Evolutionary conservation across 2,329 filamentous ascomycete genomes (phyloP).

Genomic region (Cryphonectria radicalis): DNA sequence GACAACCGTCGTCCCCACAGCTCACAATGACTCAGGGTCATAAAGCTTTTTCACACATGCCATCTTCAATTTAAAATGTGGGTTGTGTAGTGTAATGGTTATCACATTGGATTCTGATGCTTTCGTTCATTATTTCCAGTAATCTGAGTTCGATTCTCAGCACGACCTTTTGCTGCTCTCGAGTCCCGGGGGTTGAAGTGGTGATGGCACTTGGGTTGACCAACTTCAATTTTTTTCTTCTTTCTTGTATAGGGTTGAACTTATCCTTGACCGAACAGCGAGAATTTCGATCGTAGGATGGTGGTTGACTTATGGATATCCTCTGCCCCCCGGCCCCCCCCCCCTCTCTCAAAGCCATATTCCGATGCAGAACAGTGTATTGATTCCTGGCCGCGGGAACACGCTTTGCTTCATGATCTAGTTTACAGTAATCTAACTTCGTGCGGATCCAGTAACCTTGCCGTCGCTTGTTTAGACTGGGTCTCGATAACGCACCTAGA

Average conservation of each 20-base stretch:
- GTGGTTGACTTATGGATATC: too few species aligned
- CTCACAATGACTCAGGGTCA: not conserved
- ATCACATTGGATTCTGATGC: conserved; percentile 29
- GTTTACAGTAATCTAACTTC: not conserved
- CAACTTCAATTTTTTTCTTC: conserved; percentile 38
- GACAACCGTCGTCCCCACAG: not conserved
- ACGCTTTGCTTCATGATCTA: not conserved
- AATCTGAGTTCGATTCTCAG: conserved; percentile 26
- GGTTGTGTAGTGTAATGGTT: conserved; percentile 29
- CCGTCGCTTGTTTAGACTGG: not conserved
- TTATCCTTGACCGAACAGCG: too few species aligned
- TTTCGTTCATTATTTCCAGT: conserved; percentile 8
- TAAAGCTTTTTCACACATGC: not conserved
- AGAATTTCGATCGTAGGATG: not conserved
- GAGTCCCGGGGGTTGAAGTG: not conserved
- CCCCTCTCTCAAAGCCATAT: too few species aligned
- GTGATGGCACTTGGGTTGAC: not conserved
- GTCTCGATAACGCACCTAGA: not conserved
- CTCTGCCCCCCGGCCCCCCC: too few species aligned
- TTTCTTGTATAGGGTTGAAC: not conserved
- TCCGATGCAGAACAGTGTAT: not conserved
- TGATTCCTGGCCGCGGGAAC: not conserved
- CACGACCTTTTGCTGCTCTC: conserved; percentile 1
- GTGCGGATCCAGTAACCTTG: not conserved
- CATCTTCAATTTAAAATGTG: not conserved